These are phyloP conservation scores for Pleurotus ostreatus DNA, from an alignment of 768 basidiomycete species.

Conservation along the genomic window DNA sequence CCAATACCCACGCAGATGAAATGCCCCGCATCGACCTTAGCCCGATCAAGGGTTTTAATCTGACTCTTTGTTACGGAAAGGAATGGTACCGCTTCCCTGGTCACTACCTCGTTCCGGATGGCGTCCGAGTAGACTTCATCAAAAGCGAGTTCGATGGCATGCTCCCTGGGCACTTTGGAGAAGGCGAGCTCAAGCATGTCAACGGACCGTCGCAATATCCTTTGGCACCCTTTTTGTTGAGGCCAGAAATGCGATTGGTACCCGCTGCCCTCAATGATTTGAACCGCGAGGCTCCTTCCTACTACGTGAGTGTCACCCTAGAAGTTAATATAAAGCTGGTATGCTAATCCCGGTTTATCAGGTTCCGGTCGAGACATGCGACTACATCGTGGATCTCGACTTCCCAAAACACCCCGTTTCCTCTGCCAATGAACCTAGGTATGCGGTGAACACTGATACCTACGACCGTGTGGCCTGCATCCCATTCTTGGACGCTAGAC, in stretches of 20 bases:
- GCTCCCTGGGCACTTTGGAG: slow-evolving; percentile 78
- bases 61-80: slow-evolving; percentile 84
- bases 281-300: slow-evolving; percentile 73
- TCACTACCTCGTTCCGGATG: slow-evolving; percentile 83
- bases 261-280: slow-evolving; percentile 80
- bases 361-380: slow-evolving; percentile 73
- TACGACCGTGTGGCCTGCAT: slow-evolving; percentile 85
- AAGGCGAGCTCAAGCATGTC: slow-evolving; percentile 24
- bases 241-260: slow-evolving; percentile 57
- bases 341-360: slow-evolving; percentile 20
- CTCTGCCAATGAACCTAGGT: slow-evolving; percentile 73
- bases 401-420: slow-evolving; percentile 64
- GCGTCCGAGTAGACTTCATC: slow-evolving; percentile 80
- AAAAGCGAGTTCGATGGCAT: slow-evolving; percentile 90
- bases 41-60: slow-evolving; percentile 61
- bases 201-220: slow-evolving; percentile 19
- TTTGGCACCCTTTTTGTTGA: slow-evolving; percentile 41
- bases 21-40: slow-evolving; percentile 58
- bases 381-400: slow-evolving; percentile 89
- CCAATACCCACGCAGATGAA: slow-evolving; percentile 34
- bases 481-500: slow-evolving; percentile 78
- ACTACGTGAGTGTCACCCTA: slow-evolving; percentile 54
- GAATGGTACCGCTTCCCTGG: slow-evolving; percentile 97
- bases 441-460: slow-evolving; percentile 52
- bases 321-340: too few relatives aligned